Conservation (phyloP, 2,329 filamentous ascomycete species). For the Alternaria sp. region DNA sequence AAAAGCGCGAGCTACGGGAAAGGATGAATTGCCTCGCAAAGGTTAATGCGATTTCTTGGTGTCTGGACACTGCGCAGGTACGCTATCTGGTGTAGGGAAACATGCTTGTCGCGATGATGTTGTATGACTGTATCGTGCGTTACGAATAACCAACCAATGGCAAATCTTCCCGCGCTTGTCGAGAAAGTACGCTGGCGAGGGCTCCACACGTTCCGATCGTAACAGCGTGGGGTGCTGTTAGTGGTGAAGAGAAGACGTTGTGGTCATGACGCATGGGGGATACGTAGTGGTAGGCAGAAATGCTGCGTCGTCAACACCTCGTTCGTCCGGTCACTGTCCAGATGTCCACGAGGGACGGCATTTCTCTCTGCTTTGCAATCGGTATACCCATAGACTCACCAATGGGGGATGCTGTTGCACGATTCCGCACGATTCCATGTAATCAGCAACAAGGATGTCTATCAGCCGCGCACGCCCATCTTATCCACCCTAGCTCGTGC, state of each 20-base stretch:
- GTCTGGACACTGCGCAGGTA: constrained; percentile 27
- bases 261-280: constrained; percentile 12
- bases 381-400: background rate
- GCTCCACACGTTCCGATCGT: constrained; percentile 3
- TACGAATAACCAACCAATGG: constrained; percentile 28
- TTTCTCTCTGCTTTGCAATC: constrained; percentile 12
- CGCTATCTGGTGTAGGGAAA: constrained; percentile 14
- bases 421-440: constrained; percentile 15
- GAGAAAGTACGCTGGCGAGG: background rate
- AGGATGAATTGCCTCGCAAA: constrained; percentile 15
- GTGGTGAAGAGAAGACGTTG: constrained; percentile 8
- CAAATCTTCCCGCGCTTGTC: constrained; percentile 15
- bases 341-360: background rate
- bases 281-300: constrained; percentile 12
- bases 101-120: constrained; percentile 30
- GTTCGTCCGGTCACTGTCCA: constrained; percentile 1
- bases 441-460: constrained; percentile 8
- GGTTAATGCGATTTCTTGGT: constrained; percentile 18
- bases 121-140: constrained; percentile 44
- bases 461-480: constrained; percentile 21
- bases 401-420: constrained; percentile 6
- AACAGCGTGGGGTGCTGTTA: constrained; percentile 12
- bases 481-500: constrained; percentile 10
- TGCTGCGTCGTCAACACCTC: constrained; percentile 1
- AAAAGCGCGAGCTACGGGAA: constrained; percentile 24